phyloP scores from a whole-genome alignment of 345 rosid species.

The Eutrema japonicum region DNA sequence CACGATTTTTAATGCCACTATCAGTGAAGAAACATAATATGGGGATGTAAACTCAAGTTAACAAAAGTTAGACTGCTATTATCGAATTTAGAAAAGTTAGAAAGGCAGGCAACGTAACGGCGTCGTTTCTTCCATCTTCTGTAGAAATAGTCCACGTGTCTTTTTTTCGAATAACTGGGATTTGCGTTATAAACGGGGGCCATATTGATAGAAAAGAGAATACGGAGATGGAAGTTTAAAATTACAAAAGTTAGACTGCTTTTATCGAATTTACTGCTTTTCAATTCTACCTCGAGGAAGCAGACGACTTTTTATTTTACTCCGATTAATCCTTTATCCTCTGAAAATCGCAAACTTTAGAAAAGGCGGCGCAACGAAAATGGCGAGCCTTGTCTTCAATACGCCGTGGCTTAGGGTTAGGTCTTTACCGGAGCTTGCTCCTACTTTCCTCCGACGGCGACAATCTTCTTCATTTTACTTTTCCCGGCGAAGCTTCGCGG shows the following conservation, averaged over 20 bases:
- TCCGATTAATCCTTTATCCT: constrained; percentile 35
- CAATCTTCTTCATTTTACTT: constrained; percentile 10
- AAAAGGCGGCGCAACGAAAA: constrained; percentile 29
- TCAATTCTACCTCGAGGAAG: background rate
- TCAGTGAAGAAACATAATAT: background rate
- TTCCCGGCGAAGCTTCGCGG: constrained; percentile 39
- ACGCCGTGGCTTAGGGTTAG: constrained; percentile 63
- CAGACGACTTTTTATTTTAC: constrained; percentile 23
- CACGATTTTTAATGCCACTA: background rate
- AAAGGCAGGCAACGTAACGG: background rate
- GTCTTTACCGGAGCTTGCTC: constrained; percentile 54
- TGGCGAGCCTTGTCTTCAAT: constrained; percentile 57
- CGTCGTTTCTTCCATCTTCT: background rate
- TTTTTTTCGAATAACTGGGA: background rate
- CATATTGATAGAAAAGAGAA: background rate
- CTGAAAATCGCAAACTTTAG: constrained; percentile 22
- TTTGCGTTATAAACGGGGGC: background rate
- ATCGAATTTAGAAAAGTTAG: too few relatives aligned
- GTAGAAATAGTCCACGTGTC: background rate
- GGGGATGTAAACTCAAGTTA: background rate
- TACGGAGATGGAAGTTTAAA: constrained; percentile 15
- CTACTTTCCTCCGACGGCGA: constrained; percentile 31
- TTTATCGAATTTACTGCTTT: constrained; percentile 1
- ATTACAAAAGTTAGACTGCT: background rate
- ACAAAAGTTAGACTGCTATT: background rate